A percentile compares a stretch with the other conserved stretches of the same genome.
phyloP scores from a whole-genome alignment of 805 yeast genomes.

The Metschnikowia koreensis region DNA sequence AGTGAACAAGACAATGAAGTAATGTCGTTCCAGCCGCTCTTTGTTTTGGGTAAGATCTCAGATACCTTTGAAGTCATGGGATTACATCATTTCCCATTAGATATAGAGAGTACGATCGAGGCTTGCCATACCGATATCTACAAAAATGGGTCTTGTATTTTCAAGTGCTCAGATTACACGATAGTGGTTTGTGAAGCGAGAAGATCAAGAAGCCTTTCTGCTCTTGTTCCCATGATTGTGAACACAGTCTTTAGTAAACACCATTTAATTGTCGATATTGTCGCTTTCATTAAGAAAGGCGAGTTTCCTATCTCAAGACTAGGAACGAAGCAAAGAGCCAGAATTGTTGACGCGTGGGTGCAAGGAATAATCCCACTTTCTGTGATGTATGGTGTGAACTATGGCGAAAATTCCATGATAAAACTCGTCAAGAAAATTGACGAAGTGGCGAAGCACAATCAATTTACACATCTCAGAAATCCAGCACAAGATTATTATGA shows the following conservation, averaged over 20 bases:
- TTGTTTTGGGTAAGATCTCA: slow-evolving; percentile 77
- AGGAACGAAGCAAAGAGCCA: slow-evolving; percentile 74
- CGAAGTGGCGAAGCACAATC: slow-evolving; percentile 37
- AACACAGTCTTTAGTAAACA: slow-evolving; percentile 76
- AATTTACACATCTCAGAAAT: slow-evolving; percentile 38
- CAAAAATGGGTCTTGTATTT: slow-evolving; percentile 60
- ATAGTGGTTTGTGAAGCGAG: slow-evolving; percentile 70
- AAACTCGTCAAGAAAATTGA: slow-evolving; percentile 58
- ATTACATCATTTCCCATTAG: slow-evolving; percentile 83
- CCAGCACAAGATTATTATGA: slow-evolving; percentile 45
- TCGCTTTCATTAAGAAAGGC: slow-evolving; percentile 69
- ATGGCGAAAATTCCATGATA: slow-evolving; percentile 65
- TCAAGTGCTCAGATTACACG: slow-evolving; percentile 78
- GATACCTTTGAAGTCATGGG: slow-evolving; percentile 92
- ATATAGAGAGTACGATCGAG: slow-evolving; percentile 59
- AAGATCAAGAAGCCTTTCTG: slow-evolving; percentile 53
- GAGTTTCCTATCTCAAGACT: slow-evolving; percentile 68
- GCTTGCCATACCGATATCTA: slow-evolving; percentile 54
- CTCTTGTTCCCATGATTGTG: slow-evolving; percentile 80
- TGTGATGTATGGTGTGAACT: slow-evolving; percentile 51
- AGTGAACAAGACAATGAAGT: slow-evolving; percentile 28
- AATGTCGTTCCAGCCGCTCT: slow-evolving; percentile 67
- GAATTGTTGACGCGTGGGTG: slow-evolving; percentile 56
- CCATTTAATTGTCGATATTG: slow-evolving; percentile 77
- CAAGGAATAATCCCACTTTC: slow-evolving; percentile 43